Evolutionary conservation across 169 alveolate genomes (phyloP).

Genomic region (Neospora caninum): DNA sequence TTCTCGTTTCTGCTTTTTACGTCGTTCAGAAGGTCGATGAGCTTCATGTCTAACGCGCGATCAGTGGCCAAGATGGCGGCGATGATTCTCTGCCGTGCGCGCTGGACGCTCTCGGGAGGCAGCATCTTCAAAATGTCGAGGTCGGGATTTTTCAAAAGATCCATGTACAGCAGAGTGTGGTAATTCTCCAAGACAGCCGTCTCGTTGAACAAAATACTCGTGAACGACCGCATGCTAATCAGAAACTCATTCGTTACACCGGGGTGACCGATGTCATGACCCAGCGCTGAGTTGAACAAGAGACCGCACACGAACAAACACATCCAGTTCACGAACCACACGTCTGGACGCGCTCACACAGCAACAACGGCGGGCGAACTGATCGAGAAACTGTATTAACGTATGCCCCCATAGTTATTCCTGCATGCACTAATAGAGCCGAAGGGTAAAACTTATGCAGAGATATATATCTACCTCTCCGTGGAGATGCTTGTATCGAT

Average conservation of each 20-base stretch:
- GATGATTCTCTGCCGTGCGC: constrained; percentile 33
- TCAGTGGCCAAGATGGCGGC: constrained; percentile 48
- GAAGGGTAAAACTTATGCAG: no score
- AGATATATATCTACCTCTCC: no score
- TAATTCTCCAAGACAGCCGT: constrained; percentile 90
- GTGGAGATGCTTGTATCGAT: no score
- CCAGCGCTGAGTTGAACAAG: constrained; percentile 82
- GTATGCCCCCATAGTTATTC: no score
- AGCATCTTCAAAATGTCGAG: not conserved
- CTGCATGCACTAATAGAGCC: no score
- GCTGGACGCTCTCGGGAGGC: constrained; percentile 18
- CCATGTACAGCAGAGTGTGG: constrained; percentile 78
- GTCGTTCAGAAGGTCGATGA: constrained; percentile 4
- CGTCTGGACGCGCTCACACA: no score
- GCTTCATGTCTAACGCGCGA: not conserved
- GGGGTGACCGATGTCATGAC: constrained; percentile 94
- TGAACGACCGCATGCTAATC: constrained; percentile 78
- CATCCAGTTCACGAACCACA: no score
- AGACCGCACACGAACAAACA: not conserved
- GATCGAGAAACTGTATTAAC: no score
- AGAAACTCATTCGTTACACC: constrained; percentile 87
- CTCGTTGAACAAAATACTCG: constrained; percentile 91
- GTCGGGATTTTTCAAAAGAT: not conserved
- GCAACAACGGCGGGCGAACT: no score
- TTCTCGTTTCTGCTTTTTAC: constrained; percentile 9